Percentiles rank a stretch among this genome's conserved stretches.
Conservation (phyloP, 352 stramenopile genomes). For the Phytophthora hibernalis region DNA sequence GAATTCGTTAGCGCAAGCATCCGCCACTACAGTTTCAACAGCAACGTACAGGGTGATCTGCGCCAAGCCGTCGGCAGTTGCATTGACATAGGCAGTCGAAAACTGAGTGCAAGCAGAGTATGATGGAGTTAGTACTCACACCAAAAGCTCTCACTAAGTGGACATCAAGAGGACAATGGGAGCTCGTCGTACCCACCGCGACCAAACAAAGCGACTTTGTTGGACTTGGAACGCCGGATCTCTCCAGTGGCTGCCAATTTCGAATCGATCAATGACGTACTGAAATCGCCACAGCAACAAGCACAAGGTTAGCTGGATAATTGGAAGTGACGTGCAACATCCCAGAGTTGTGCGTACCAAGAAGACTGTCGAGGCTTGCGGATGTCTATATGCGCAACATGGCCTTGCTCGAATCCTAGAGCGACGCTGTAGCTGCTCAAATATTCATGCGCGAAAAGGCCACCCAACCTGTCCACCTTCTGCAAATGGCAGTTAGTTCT, state of each 20-base stretch:
- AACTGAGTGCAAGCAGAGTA: constrained; percentile 38
- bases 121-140: not conserved
- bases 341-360: constrained; percentile 46
- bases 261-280: constrained; percentile 59
- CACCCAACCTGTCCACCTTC: constrained; percentile 52
- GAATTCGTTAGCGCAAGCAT: not conserved
- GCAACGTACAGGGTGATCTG: constrained; percentile 46
- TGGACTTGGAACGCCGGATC: constrained; percentile 55
- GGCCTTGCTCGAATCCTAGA: constrained; percentile 72
- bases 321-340: not conserved
- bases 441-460: constrained; percentile 82
- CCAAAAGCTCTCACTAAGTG: not conserved
- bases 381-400: constrained; percentile 68
- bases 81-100: constrained; percentile 41
- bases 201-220: constrained; percentile 71
- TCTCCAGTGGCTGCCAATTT: constrained; percentile 59
- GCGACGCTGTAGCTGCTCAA: constrained; percentile 56
- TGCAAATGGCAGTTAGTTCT: constrained; percentile 17
- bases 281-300: constrained; percentile 16
- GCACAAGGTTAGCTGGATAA: constrained; percentile 2
- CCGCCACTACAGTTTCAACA: not conserved
- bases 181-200: constrained; percentile 53
- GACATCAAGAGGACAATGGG: not conserved
- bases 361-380: constrained; percentile 57
- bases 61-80: constrained; percentile 30